A percentile compares a stretch with the other conserved stretches of the same genome.
These are phyloP conservation scores for Nitzschia palea DNA, from an alignment of 108 stramenopile genomes.

Conservation along the genomic window DNA sequence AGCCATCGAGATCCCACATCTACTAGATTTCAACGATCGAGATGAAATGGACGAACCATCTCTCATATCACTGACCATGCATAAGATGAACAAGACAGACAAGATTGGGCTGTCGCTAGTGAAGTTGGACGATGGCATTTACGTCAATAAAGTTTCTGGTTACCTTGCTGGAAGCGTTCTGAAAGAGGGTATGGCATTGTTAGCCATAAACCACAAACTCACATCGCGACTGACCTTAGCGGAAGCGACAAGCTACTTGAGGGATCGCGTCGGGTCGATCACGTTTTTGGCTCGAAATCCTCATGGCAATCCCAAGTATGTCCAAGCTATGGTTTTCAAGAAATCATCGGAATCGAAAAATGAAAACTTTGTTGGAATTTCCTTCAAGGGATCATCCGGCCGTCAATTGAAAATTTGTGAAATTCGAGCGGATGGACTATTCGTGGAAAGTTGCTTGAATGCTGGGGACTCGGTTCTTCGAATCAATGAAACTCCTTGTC, in stretches of 20 bases:
- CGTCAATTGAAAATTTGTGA: slow-evolving; percentile 9
- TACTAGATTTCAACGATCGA: neutral
- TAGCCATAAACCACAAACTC: slow-evolving; percentile 2
- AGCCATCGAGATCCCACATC: neutral
- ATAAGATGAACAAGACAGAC: neutral
- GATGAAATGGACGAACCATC: neutral
- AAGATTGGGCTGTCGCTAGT: neutral
- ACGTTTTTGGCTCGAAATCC: slow-evolving; percentile 10
- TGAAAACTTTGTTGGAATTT: slow-evolving; percentile 14
- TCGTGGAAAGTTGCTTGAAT: slow-evolving; percentile 17
- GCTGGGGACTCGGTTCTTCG: slow-evolving; percentile 3
- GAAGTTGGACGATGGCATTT: neutral
- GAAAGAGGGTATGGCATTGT: slow-evolving; percentile 1
- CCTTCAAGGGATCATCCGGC: slow-evolving; percentile 16
- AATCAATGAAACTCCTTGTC: slow-evolving; percentile 2
- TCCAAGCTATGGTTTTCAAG: slow-evolving; percentile 23
- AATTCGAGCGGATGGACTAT: slow-evolving; percentile 6
- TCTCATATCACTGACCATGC: neutral
- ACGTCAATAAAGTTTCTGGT: slow-evolving; percentile 10
- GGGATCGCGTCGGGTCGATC: neutral
- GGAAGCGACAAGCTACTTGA: neutral
- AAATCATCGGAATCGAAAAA: neutral
- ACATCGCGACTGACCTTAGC: neutral
- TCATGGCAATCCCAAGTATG: slow-evolving; percentile 11
- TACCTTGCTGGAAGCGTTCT: slow-evolving; percentile 2